Conservation (phyloP, 305 asterid genomes). For the Withania somnifera region DNA sequence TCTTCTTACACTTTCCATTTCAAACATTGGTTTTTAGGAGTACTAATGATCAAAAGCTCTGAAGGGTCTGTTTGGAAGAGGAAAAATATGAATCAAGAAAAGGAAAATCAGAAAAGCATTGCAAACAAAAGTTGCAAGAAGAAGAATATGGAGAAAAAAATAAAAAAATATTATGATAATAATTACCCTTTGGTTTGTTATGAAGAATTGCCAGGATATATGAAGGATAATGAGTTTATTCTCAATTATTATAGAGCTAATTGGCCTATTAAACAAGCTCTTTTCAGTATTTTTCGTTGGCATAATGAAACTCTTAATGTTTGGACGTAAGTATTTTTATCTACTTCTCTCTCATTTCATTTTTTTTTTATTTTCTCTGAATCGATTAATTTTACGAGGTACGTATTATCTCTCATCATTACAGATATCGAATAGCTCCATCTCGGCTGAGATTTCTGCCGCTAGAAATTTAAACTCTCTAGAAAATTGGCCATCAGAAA, state of each 20-base stretch:
- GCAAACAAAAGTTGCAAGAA: neutral
- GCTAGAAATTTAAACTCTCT: neutral
- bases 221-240: conserved; percentile 91
- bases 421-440: no score
- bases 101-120: neutral
- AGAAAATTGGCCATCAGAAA: neutral
- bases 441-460: no score
- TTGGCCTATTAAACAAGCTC: conserved; percentile 70
- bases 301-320: conserved; percentile 95
- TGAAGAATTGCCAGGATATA: conserved; percentile 66
- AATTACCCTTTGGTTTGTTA: conserved; percentile 35
- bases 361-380: neutral
- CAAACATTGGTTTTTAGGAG: neutral
- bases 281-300: conserved; percentile 82
- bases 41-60: conserved; percentile 3
- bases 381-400: no score
- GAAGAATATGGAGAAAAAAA: neutral
- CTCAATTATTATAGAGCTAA: conserved; percentile 65
- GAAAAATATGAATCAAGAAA: conserved; percentile 23
- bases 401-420: no score
- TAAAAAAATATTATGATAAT: neutral
- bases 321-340: conserved; percentile 68
- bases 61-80: conserved; percentile 29
- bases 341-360: neutral
- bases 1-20: neutral